These are phyloP conservation scores for Pichia thaimueangensis DNA, from an alignment of 805 yeast genomes.

Conservation along the genomic window DNA sequence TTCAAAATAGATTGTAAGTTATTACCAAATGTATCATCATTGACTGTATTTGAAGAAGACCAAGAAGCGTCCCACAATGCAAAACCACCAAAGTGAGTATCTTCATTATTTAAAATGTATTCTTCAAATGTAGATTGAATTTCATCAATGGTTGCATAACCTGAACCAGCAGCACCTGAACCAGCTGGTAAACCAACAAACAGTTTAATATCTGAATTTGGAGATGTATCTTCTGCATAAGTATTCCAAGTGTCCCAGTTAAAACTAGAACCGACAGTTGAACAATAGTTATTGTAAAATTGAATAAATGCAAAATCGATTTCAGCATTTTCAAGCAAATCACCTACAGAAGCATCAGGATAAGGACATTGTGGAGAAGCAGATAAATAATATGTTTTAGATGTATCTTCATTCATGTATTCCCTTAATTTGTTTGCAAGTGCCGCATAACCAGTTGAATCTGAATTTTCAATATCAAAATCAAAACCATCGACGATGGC, in stretches of 20 bases:
- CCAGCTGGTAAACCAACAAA: conserved; percentile 69
- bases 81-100: conserved; percentile 57
- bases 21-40: conserved; percentile 14
- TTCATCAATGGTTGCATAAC: conserved; percentile 45
- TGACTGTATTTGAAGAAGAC: conserved; percentile 13
- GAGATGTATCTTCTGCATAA: conserved; percentile 51
- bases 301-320: conserved; percentile 82
- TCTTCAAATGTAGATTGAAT: conserved; percentile 27
- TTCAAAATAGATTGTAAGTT: conserved; percentile 11
- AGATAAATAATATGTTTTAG: conserved; percentile 64
- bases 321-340: conserved; percentile 41
- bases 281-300: conserved; percentile 83
- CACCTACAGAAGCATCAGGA: conserved; percentile 59
- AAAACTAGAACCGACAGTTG: conserved; percentile 42
- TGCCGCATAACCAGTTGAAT: conserved; percentile 60
- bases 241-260: conserved; percentile 65
- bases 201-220: conserved; percentile 63
- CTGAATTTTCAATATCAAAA: conserved; percentile 60
- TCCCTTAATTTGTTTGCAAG: conserved; percentile 44
- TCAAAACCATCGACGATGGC: conserved; percentile 81
- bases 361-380: conserved; percentile 93
- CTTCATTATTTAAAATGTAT: conserved; percentile 23
- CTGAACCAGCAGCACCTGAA: conserved; percentile 46
- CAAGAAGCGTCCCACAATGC: conserved; percentile 76
- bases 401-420: conserved; percentile 31